Percentiles rank a stretch among this genome's conserved stretches.
Evolutionary conservation across 2,329 filamentous ascomycete genomes (phyloP).

Genomic region (Talaromyces verruculosus): DNA sequence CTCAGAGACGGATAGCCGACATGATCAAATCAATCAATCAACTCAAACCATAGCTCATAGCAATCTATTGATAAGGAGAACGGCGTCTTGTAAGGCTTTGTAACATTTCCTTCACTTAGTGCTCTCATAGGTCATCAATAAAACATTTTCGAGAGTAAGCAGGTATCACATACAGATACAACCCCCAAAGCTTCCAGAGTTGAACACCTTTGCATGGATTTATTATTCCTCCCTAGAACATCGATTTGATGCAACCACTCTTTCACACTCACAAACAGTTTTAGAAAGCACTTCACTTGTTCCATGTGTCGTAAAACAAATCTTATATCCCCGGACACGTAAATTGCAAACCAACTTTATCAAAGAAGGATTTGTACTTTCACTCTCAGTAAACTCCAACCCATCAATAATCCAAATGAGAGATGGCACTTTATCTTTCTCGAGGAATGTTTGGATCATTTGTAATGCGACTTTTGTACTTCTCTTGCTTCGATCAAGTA

Average conservation of each 20-base stretch:
- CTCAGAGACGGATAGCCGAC: too few relatives aligned
- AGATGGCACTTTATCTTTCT: background rate
- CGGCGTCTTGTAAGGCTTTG: too few relatives aligned
- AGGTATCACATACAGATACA: background rate
- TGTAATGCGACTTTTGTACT: background rate
- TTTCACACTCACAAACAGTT: background rate
- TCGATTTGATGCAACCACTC: background rate
- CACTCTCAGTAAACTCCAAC: background rate
- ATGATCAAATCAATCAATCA: too few relatives aligned
- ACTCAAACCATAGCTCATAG: too few relatives aligned
- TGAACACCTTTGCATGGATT: background rate
- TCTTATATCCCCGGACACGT: background rate
- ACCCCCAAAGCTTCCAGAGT: background rate
- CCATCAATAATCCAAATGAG: background rate
- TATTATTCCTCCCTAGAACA: background rate
- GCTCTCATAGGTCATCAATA: background rate
- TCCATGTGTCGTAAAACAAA: background rate
- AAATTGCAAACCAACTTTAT: background rate
- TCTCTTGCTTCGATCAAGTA: background rate
- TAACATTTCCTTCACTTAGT: too few relatives aligned
- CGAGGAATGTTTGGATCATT: background rate
- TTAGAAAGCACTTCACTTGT: background rate
- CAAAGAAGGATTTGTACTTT: background rate
- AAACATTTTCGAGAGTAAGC: background rate
- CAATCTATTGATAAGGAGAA: too few relatives aligned